Evolutionary conservation across 208 protist genomes (phyloP).

Genomic region (Trypanosoma platydactyli): DNA sequence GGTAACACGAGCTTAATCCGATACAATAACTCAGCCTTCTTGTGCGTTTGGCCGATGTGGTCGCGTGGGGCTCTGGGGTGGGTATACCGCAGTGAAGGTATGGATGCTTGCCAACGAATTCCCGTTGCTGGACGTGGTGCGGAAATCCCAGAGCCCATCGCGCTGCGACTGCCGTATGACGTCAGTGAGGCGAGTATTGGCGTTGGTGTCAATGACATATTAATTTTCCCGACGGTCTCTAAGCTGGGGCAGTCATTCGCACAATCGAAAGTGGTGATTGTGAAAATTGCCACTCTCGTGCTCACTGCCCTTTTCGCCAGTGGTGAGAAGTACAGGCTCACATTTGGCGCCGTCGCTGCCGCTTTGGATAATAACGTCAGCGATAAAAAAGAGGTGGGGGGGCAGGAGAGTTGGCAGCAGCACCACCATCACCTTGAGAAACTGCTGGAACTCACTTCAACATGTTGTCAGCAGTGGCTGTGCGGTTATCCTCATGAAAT

Average conservation of each 20-base stretch:
- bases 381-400: conserved; percentile 1
- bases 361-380: not conserved
- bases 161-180: conserved; percentile 68
- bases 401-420: not conserved
- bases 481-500: conserved; percentile 27
- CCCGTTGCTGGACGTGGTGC: conserved; percentile 40
- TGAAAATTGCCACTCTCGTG: conserved; percentile 26
- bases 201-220: conserved; percentile 52
- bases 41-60: conserved; percentile 72
- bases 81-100: conserved; percentile 40
- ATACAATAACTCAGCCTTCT: conserved; percentile 43
- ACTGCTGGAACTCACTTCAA: conserved; percentile 32
- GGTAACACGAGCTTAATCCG: conserved; percentile 66
- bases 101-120: conserved; percentile 28
- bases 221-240: conserved; percentile 47
- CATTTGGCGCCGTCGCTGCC: conserved; percentile 3
- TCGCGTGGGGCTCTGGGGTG: conserved; percentile 43
- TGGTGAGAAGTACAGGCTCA: conserved; percentile 20
- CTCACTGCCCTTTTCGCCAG: conserved; percentile 22
- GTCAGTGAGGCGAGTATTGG: conserved; percentile 50
- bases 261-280: conserved; percentile 9
- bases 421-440: conserved; percentile 2
- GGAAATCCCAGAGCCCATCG: conserved; percentile 47
- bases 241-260: not conserved
- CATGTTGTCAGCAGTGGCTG: conserved; percentile 35